Evolutionary conservation across 495 filamentous ascomycete genomes (phyloP).

Genomic region (Aspergillus bertholletiae): DNA sequence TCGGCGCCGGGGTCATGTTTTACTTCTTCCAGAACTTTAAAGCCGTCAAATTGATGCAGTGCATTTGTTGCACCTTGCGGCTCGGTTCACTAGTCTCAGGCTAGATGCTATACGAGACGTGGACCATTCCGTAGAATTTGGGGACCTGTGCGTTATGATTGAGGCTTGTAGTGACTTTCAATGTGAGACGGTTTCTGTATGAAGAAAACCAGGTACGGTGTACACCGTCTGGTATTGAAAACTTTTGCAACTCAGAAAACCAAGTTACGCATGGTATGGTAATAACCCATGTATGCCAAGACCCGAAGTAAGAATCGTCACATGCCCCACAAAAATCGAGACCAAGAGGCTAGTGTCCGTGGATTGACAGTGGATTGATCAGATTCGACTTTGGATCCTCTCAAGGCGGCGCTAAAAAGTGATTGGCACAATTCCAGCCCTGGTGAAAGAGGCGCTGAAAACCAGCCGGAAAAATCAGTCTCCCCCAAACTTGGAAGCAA

Average conservation of each 20-base stretch:
- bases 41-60: not conserved
- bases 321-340: too few species aligned
- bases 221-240: too few species aligned
- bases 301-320: too few species aligned
- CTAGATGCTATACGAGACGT: not conserved
- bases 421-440: conserved; percentile 14
- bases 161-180: too few species aligned
- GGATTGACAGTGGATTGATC: not conserved
- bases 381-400: not conserved
- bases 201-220: too few species aligned
- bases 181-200: too few species aligned
- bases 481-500: not conserved
- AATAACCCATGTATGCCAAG: too few species aligned
- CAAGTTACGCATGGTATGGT: not conserved
- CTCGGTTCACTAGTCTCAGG: too few species aligned
- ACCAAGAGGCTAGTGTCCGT: not conserved
- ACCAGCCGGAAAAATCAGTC: not conserved
- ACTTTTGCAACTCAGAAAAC: too few species aligned
- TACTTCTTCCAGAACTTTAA: not conserved
- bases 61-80: not conserved
- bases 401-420: not conserved
- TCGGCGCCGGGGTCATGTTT: too few species aligned
- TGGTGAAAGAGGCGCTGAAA: conserved; percentile 6
- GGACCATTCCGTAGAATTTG: too few species aligned
- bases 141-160: too few species aligned